Evolutionary conservation across 805 yeast genomes (phyloP), one percentile per base, ranked within the genome.

Genomic region (Pichia paraexigua): DNA sequence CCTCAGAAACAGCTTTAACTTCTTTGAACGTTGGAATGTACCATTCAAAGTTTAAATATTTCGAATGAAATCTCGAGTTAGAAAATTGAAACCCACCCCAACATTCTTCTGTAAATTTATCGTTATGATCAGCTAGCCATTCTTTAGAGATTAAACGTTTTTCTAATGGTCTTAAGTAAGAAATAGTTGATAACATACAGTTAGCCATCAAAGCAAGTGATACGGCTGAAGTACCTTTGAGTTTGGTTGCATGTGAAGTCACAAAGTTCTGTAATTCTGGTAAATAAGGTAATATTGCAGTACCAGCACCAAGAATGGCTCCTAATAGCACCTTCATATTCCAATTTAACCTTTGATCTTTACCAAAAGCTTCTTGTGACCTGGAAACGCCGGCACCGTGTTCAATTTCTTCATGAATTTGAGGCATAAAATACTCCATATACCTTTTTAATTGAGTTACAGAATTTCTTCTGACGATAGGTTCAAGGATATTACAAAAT

Each of bases 371-470:
- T 30, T 85, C 91, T 8, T 76, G 71, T 6, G 73, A 76, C 63
- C 96, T 76, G 0, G 82, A 71, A 1, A 77, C 67, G 3, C 97
- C 98, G 0, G 97, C 97, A 3, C 81, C 85, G 56, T 91, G 86
- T 56, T 83, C 87, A 21, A 92, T 73, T 61, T 92, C 96, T 35
- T 75, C 79, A 39, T 73, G 70, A 25, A 91, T 81, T 48, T 75
- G 75, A 6, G 71, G 71, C 46, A 75, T 67, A 20, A 85, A 65
- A n/a, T 72, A 60, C 0, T 70, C 64, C 39, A 77, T 73, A 27
- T 79, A 63, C 43, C 64, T 66, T 1, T 72, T 67, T 54, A 82
- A 76, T 12, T 77, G 71, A 5, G 62, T 58, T 11, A 63, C 59
- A 0, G 89, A 83, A 45, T 83, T 80, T 43, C 88, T 77, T 55